phyloP scores from a whole-genome alignment of 352 stramenopile genomes.

The Pythium dissotocum region DNA sequence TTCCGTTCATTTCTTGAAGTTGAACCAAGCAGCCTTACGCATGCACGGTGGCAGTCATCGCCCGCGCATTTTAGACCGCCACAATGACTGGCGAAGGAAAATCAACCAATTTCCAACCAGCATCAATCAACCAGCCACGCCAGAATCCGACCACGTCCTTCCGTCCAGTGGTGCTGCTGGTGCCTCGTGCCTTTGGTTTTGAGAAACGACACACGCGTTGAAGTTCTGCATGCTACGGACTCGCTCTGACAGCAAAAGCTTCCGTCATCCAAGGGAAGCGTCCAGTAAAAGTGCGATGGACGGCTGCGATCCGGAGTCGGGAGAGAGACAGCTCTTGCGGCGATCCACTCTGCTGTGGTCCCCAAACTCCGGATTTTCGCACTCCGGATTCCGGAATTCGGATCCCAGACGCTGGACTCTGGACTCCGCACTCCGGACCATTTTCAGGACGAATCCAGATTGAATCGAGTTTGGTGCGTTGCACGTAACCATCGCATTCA shows the following conservation, averaged over 20 bases:
- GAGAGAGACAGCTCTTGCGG: background rate
- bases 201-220: background rate
- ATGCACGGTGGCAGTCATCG: background rate
- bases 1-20: background rate
- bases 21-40: conserved; percentile 1
- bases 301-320: background rate
- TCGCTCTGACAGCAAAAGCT: background rate
- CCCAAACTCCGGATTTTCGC: background rate
- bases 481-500: background rate
- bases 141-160: conserved; percentile 5
- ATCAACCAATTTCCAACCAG: background rate
- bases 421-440: background rate
- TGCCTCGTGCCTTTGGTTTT: background rate
- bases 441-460: background rate
- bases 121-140: background rate
- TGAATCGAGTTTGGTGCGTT: background rate
- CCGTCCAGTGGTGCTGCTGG: background rate
- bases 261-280: background rate
- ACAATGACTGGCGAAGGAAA: background rate
- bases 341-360: background rate
- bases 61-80: background rate
- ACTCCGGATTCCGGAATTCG: too few species aligned
- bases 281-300: background rate
- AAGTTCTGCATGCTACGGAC: background rate
- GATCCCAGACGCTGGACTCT: background rate